Base-by-base conservation (phyloP, 228 moss, liverwort and hornwort genomes). In the Sphagnum fallax region DNA sequence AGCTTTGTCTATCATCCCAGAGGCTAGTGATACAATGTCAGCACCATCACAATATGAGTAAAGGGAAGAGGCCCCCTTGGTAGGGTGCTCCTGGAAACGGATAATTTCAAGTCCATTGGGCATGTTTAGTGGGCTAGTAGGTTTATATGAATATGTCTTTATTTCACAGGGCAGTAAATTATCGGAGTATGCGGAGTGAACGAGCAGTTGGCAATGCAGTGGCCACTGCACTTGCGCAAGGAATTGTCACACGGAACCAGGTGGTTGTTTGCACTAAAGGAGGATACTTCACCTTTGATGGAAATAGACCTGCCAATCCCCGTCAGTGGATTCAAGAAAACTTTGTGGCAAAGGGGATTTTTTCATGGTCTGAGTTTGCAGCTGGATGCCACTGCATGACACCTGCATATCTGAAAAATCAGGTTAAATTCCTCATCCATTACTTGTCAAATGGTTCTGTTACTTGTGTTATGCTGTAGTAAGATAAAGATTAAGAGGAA, bases 251-350 rank as follows among this genome's bases (percentile, higher is more conserved):
- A 50, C 83, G 84, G 63, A 63, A 78, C 68, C 81, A 87, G 73
- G 83, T 92, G 47, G 83, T 91, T 10, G 81, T 87, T 0, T 92
- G 85, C 68, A 82, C 91, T 12, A 91, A 89, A 83, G 91, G 91
- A 73, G 91, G 91, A 5, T 88, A 87, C 64, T 81, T 91, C 32
- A 87, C 88, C 15, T 91, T 89, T 15, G 89, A 88, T 66, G 82
- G 74, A 11, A 79, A 83, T 70, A 84, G 76, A 66, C 91, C 91
- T 52, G 65, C 79, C 0, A 84, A 87, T 75, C 88, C 88, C 63
- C 82, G 78, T 48, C 81, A 87, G 52, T 89, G 91, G 89, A 84
- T 91, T 65, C 80, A 84, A 48, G 72, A 87, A 9, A 91, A 80
- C 47, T 91, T 88, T 69, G 77, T 91, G 69, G 82, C 82, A 68